These are phyloP conservation scores for Fusarium sp. DNA, from an alignment of 2,329 filamentous ascomycete genomes.

Conservation along the genomic window DNA sequence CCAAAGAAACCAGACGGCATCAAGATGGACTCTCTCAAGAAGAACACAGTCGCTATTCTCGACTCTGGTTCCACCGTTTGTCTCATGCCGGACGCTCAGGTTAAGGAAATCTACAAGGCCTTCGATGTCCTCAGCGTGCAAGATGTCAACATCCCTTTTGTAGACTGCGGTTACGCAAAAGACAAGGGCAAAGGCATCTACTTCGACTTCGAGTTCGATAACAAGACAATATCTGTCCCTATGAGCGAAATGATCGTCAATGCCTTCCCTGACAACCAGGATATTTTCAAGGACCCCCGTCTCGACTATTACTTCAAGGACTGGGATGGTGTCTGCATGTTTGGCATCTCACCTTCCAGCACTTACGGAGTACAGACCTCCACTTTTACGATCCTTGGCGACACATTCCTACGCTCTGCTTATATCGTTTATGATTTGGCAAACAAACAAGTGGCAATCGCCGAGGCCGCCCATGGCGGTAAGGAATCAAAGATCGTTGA, in stretches of 20 bases:
- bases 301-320: slow-evolving; percentile 51
- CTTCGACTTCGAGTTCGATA: slow-evolving; percentile 66
- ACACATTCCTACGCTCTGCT: slow-evolving; percentile 68
- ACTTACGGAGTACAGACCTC: slow-evolving; percentile 48
- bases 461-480: slow-evolving; percentile 64
- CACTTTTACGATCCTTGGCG: slow-evolving; percentile 64
- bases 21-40: slow-evolving; percentile 53
- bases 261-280: slow-evolving; percentile 52
- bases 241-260: slow-evolving; percentile 67
- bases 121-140: slow-evolving; percentile 62
- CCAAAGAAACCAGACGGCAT: slow-evolving; percentile 47
- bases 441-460: slow-evolving; percentile 63
- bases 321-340: slow-evolving; percentile 62
- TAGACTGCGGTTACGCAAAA: slow-evolving; percentile 64
- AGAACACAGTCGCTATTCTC: slow-evolving; percentile 74
- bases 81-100: slow-evolving; percentile 73
- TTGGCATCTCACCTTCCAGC: slow-evolving; percentile 63
- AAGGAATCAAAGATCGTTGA: slow-evolving; percentile 59
- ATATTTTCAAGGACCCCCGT: slow-evolving; percentile 55
- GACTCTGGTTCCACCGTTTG: slow-evolving; percentile 80
- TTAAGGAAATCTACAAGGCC: slow-evolving; percentile 61
- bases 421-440: slow-evolving; percentile 68
- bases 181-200: slow-evolving; percentile 57
- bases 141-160: slow-evolving; percentile 59
- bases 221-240: slow-evolving; percentile 60